Evolutionary conservation across 2,329 filamentous ascomycete genomes (phyloP), one percentile per base, ranked within the genome.

Genomic region (Diaporthe ampelina): DNA sequence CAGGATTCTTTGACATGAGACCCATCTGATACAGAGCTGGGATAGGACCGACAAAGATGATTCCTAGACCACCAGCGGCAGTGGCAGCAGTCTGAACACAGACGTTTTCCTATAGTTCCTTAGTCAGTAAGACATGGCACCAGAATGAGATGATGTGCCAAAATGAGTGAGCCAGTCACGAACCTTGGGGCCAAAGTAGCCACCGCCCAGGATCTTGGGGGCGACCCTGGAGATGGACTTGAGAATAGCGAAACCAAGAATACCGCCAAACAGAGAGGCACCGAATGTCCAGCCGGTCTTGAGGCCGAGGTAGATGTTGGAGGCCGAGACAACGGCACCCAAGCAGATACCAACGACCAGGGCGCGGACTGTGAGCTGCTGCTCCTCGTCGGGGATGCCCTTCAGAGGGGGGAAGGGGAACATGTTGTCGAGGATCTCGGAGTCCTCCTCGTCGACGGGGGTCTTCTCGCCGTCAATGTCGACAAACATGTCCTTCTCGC

Each of bases 241-340:
- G 77, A 90, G 81, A 71, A 91, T 85, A 29, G 87, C 88, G 73
- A 89, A 90, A 73, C 88, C 88, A 74, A 89, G 86, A 76, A 90
- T 89, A 65, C 88, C 86, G 9, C 85, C 85, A 70, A 86, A 85
- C 78, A 87, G 83, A 73, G 81, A 82, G 24, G 84, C 84, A n/a
- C 80, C 78, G 75, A 86, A 86, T n/a, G 83, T 86, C 78, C 85
- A 86, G 21, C 83, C 83, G 48, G 85, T 86, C 77, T 86, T 86
- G 56, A 87, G 81, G 76, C 85, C 85, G 2, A 72, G 70, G 37
- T 72, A 72, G 58, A 72, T 72, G 37, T 65, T 72, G 8, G 63
- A 67, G 24, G 63, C 63, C 8, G 63, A 67, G 63, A 67, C 63
- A 7, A 67, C 63, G n/a, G 45, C 63, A 6, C 63, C 63, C 29